Base-by-base conservation (phyloP, 352 stramenopile species). In the Pilasporangium apinafurcum region DNA sequence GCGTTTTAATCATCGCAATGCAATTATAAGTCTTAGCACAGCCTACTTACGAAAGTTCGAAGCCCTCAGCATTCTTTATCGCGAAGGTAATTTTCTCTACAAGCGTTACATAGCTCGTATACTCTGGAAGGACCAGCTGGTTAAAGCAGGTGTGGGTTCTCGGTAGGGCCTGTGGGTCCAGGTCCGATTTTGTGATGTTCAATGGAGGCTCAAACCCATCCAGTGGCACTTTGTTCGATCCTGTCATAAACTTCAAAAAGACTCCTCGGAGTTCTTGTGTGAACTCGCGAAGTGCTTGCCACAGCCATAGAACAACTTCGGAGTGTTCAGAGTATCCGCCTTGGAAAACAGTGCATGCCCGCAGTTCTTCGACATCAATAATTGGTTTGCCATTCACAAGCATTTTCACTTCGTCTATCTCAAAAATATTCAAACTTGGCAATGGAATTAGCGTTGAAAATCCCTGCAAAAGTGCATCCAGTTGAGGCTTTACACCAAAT, bases 81-180 rank as follows among this genome's bases (percentile, higher is more conserved):
- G 74, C 79, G 45, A 91, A 89, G 16, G 56, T 67, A 28, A 95
- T 37, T 55, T 95, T 91, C 26, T 81, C 72, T 3, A 82, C 59
- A 8, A 94, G 54, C 3, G 52, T 53, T 44, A 80, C 56, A 44
- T 82, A 90, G 48, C 49, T 80, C 21, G 47, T 52, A 53, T 92
- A 94, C 47, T 86, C 73, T 5, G 83, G 82, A 14, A 95, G 61
- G 24, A 95, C 82, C 9, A 95, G 68, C 48, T 95, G 83, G 48
- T 95, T 95, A 56, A 95, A 95, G 42, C 83, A 95, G 5, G 83
- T 95, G 53, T 95, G 83, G 0, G 79, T 78, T 25, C 74, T 44
- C 33, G 82, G 82, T 10, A 95, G 48, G 7, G 81, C 66, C n/a
- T 68, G 62, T 0, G 67, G 54, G 21, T 86, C 74, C 8, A 91